Evolutionary conservation across 139 green algal genomes (phyloP), one percentile per base, ranked within the genome.

Genomic region (Chlamydomonas sp.): DNA sequence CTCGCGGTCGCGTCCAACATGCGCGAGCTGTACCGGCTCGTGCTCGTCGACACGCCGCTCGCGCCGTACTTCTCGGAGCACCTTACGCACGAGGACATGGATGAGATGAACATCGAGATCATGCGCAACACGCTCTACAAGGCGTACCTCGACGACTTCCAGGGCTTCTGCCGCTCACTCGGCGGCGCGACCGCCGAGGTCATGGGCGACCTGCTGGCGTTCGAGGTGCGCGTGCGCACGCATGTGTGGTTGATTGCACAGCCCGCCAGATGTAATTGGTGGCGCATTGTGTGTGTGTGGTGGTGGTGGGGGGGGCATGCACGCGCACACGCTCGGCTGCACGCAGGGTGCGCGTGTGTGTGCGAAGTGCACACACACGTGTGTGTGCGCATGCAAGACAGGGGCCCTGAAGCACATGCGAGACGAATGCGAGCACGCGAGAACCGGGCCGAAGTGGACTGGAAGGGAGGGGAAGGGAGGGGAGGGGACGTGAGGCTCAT

Each of bases 51-150:
- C 84, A 98, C 93, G 38, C 95, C 95, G 2, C 81, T 99, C 58
- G 92, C 92, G 3, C 91, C 92, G 10, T 99, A 99, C 84, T 98
- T 99, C 72, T 87, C 77, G 35, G 85, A 89, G 63, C 87, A 88
- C 73, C 79, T 93, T 20, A 89, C 84, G 1, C 81, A 83, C 34
- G 89, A 97, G 78, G 92, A 99, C 66, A 81, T 99, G 76, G 94
- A 98, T 68, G 95, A 99, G 73, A 97, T 98, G 91, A 98, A 99
- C 80, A 93, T 99, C 35, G 95, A 99, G 80, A 92, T 97, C 73
- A 92, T 98, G 86, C 75, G 89, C 63, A 98, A 98, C 85, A 97
- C 87, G 35, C 79, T 98, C 67, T 98, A 98, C 89, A 98, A 98
- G 80, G 91, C 93, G 0, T 99, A 98, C 83, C 83, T 99, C 59